Evolutionary conservation across 208 protist species (phyloP).

Genomic region (Trypanosoma congolense): DNA sequence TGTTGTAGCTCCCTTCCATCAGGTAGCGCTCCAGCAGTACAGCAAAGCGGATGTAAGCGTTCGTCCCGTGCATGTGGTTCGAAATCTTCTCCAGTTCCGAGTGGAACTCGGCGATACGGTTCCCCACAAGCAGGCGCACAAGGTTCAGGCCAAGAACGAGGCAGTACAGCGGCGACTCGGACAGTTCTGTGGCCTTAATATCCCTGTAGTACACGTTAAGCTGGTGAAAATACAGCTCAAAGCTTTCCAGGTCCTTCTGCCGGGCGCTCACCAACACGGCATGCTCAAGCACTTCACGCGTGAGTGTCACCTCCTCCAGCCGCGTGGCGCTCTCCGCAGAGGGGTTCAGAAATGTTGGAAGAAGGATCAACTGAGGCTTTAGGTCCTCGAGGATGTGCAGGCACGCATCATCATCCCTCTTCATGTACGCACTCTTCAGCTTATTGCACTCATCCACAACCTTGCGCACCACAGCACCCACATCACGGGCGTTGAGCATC

Average conservation of each 20-base stretch:
- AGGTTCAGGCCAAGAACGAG: constrained; percentile 89
- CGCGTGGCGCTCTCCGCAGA: constrained; percentile 58
- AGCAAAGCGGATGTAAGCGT: constrained; percentile 80
- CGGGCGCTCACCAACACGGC: constrained; percentile 75
- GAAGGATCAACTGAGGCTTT: constrained; percentile 77
- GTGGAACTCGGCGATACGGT: constrained; percentile 89
- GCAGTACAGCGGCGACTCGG: constrained; percentile 62
- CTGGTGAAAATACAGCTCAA: constrained; percentile 84
- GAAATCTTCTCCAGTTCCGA: constrained; percentile 91
- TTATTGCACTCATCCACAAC: constrained; percentile 64
- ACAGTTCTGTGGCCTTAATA: constrained; percentile 47
- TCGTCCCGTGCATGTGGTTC: constrained; percentile 54
- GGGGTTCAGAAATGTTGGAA: constrained; percentile 86
- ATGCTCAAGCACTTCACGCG: constrained; percentile 82
- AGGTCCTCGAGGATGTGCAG: constrained; percentile 45
- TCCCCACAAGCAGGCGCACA: constrained; percentile 78
- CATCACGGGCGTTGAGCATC: constrained; percentile 18
- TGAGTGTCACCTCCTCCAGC: constrained; percentile 74
- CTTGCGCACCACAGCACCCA: constrained; percentile 61
- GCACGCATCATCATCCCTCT: constrained; percentile 48
- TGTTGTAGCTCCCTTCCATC: constrained; percentile 93
- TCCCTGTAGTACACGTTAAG: constrained; percentile 89
- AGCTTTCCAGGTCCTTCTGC: constrained; percentile 67
- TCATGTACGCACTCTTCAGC: constrained; percentile 72
- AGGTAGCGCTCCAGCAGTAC: constrained; percentile 86